Conservation (phyloP, 306 rosid species). For the Citrullus amarus region DNA sequence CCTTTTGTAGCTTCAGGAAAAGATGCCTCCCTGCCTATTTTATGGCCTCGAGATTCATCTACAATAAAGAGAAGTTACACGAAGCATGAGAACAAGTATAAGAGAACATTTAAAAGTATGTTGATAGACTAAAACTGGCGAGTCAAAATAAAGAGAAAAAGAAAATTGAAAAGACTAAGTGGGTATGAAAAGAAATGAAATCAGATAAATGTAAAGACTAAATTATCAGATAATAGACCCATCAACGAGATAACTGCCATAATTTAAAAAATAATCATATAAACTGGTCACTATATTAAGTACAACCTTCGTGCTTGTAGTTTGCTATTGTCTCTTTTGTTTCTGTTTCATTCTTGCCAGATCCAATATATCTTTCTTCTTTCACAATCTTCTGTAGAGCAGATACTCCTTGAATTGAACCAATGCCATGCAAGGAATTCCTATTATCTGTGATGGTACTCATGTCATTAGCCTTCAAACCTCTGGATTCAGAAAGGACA, state of each 20-base stretch:
- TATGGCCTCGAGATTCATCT: constrained; percentile 65
- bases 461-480: constrained; percentile 40
- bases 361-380: constrained; percentile 27
- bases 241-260: neutral
- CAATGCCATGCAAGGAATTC: constrained; percentile 37
- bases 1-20: constrained; percentile 56
- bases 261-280: neutral
- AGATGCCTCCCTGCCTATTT: constrained; percentile 45
- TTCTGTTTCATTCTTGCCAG: constrained; percentile 32
- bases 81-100: neutral
- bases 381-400: constrained; percentile 27
- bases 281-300: constrained; percentile 5
- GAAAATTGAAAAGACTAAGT: too few relatives aligned
- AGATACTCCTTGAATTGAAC: constrained; percentile 48
- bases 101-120: neutral
- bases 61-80: neutral
- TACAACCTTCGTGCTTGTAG: constrained; percentile 28
- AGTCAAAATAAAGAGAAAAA: neutral
- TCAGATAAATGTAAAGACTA: neutral
- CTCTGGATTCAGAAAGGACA: constrained; percentile 40
- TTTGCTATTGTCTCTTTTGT: constrained; percentile 24
- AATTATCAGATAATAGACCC: neutral
- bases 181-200: neutral
- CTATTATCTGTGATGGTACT: constrained; percentile 40
- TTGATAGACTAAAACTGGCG: neutral